phyloP scores from a whole-genome alignment of 1,284 basidiomycete species.

The Puccinia hordei region DNA sequence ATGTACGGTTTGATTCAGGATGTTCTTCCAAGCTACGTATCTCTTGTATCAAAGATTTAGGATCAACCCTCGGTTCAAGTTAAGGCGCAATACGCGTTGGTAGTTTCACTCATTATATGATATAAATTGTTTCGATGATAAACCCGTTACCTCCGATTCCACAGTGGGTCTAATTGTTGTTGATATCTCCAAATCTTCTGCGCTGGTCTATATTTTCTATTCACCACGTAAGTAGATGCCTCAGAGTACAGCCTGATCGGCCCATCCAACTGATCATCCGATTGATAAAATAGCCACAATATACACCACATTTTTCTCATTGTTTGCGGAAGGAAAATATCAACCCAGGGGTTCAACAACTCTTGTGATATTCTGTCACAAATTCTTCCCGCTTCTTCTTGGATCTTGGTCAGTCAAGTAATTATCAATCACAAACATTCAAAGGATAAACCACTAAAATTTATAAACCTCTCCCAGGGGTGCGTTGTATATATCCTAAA shows the following conservation, averaged over 20 bases:
- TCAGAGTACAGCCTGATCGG: not conserved
- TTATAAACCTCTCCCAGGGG: not conserved
- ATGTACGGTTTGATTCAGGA: not conserved
- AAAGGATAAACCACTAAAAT: not conserved
- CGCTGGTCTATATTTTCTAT: slow-evolving; percentile 13
- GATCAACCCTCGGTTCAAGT: not conserved
- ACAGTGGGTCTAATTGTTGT: slow-evolving; percentile 3
- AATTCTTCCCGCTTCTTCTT: slow-evolving; percentile 17
- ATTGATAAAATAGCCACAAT: not conserved
- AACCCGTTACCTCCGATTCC: not conserved
- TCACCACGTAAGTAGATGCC: not conserved
- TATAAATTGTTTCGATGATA: not conserved
- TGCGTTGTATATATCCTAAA: not conserved
- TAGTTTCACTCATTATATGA: not conserved
- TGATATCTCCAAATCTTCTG: not conserved
- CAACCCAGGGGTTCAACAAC: not conserved
- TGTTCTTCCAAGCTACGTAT: not conserved
- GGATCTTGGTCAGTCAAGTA: slow-evolving; percentile 13
- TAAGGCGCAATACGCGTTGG: slow-evolving; percentile 10
- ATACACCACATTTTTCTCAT: not conserved
- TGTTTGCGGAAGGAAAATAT: not conserved
- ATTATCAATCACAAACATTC: not conserved
- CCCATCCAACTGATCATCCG: not conserved
- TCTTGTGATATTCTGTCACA: slow-evolving; percentile 2
- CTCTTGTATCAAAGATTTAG: slow-evolving; percentile 15